Conservation (phyloP, 345 rosid genomes). For the Hibiscus mutabilis region DNA sequence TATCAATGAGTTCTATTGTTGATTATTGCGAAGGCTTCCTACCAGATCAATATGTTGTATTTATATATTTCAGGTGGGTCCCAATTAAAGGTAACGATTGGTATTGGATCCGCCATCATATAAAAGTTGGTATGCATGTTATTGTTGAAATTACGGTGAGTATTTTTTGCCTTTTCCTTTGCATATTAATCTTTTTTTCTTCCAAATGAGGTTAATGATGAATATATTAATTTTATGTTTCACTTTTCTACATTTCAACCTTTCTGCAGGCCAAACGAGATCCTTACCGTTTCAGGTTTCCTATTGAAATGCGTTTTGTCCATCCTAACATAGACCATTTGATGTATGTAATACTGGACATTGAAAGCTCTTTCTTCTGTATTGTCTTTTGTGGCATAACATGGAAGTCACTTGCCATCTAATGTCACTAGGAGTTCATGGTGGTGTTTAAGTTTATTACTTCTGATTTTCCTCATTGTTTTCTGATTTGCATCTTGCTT, state of each 20-base stretch:
- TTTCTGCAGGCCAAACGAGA: conserved; percentile 81
- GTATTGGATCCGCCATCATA: conserved; percentile 98
- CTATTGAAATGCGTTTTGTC: conserved; percentile 86
- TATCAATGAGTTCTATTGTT: not conserved
- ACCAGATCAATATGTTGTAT: conserved; percentile 2
- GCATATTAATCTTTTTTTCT: not conserved
- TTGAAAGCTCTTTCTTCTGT: not conserved
- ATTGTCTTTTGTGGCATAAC: conserved; percentile 5
- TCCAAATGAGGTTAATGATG: not conserved
- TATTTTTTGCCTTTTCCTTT: conserved; percentile 9
- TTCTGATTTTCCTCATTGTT: not conserved
- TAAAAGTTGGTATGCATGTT: conserved; percentile 88
- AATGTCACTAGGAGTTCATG: conserved; percentile 11
- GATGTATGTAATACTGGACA: conserved; percentile 47
- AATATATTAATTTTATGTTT: not conserved
- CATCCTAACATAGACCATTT: conserved; percentile 88
- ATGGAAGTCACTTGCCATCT: not conserved
- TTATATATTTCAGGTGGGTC: conserved; percentile 64
- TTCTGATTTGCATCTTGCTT: conserved; percentile 14
- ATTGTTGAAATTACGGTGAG: conserved; percentile 88
- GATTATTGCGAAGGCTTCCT: not conserved
- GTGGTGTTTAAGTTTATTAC: conserved; percentile 5
- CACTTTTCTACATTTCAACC: conserved; percentile 8
- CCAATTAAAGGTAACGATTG: conserved; percentile 89
- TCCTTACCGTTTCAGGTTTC: conserved; percentile 88